These are phyloP conservation scores for Elongisporangium anandrum DNA, from an alignment of 352 stramenopile species.

Conservation along the genomic window DNA sequence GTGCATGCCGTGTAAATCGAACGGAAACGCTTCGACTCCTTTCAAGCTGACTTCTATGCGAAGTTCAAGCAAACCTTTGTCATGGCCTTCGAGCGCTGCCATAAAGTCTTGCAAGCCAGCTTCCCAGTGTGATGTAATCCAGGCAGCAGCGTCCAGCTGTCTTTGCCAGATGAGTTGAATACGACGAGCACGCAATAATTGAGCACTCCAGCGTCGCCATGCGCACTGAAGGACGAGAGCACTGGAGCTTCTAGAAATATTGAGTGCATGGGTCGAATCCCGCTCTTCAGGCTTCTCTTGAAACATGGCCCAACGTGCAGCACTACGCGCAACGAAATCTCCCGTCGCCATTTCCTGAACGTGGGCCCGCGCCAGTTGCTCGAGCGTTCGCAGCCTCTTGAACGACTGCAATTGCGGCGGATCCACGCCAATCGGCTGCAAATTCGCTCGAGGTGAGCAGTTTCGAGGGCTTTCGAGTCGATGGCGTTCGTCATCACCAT, in stretches of 20 bases:
- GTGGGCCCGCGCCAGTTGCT: constrained; percentile 32
- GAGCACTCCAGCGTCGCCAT: constrained; percentile 31
- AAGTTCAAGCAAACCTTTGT: background rate
- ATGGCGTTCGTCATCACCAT: background rate
- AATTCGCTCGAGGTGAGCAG: background rate
- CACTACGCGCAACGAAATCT: constrained; percentile 42
- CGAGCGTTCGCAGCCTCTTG: constrained; percentile 39
- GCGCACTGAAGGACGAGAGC: constrained; percentile 47
- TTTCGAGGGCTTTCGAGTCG: background rate
- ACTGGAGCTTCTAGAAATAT: constrained; percentile 21
- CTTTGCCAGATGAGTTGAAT: constrained; percentile 23
- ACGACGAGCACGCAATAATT: constrained; percentile 17
- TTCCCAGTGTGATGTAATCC: constrained; percentile 17
- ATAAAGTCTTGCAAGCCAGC: constrained; percentile 3
- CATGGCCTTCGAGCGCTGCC: constrained; percentile 1
- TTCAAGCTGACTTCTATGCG: background rate
- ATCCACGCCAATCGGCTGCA: background rate
- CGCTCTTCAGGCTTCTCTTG: constrained; percentile 1
- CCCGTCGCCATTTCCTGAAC: constrained; percentile 30
- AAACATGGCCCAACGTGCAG: constrained; percentile 32
- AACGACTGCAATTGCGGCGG: background rate
- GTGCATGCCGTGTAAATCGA: constrained; percentile 27
- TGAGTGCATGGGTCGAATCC: constrained; percentile 11
- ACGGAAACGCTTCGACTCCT: constrained; percentile 33
- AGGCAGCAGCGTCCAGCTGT: constrained; percentile 36